phyloP scores from a whole-genome alignment of 805 yeast species.

The Candida boleticola region DNA sequence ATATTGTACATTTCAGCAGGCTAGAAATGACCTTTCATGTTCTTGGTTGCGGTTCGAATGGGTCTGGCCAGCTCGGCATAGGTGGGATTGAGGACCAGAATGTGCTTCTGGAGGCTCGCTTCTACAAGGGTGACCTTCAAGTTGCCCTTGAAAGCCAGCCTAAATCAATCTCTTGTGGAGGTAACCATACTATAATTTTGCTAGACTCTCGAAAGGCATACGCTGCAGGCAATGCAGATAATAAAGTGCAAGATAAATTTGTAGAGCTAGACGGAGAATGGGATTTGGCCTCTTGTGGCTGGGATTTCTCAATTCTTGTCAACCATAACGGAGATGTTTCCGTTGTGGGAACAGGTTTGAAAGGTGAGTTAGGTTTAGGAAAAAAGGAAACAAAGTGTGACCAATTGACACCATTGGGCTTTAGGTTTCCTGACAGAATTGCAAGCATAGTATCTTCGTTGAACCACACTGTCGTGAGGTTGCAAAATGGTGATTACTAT shows the following conservation, averaged over 20 bases:
- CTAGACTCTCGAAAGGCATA: slow-evolving; percentile 51
- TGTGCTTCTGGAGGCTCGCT: slow-evolving; percentile 15
- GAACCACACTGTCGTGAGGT: slow-evolving; percentile 41
- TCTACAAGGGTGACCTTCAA: slow-evolving; percentile 10
- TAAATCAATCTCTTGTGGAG: slow-evolving; percentile 65
- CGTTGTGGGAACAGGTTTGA: slow-evolving; percentile 60
- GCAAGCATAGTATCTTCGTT: slow-evolving; percentile 36
- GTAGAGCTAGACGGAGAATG: slow-evolving; percentile 21
- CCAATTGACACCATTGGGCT: slow-evolving; percentile 9
- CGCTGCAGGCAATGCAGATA: slow-evolving; percentile 61
- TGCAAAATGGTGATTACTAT: slow-evolving; percentile 42
- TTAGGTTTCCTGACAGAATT: slow-evolving; percentile 6
- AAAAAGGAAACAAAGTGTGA: slow-evolving; percentile 7
- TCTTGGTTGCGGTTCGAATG: slow-evolving; percentile 81
- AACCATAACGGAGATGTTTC: slow-evolving; percentile 38
- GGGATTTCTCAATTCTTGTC: slow-evolving; percentile 68
- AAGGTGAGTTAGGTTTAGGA: slow-evolving; percentile 72
- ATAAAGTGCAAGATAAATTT: slow-evolving; percentile 5
- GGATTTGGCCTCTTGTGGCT: slow-evolving; percentile 65
- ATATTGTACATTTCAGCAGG: too few species aligned
- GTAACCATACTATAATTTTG: slow-evolving; percentile 76
- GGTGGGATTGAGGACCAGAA: slow-evolving; percentile 47
- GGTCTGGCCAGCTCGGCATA: slow-evolving; percentile 70
- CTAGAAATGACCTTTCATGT: slow-evolving; percentile 21
- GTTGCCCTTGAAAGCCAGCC: slow-evolving; percentile 23